These are phyloP conservation scores for Hypoxylon intermedium DNA, from an alignment of 495 filamentous ascomycete species.

Conservation along the genomic window DNA sequence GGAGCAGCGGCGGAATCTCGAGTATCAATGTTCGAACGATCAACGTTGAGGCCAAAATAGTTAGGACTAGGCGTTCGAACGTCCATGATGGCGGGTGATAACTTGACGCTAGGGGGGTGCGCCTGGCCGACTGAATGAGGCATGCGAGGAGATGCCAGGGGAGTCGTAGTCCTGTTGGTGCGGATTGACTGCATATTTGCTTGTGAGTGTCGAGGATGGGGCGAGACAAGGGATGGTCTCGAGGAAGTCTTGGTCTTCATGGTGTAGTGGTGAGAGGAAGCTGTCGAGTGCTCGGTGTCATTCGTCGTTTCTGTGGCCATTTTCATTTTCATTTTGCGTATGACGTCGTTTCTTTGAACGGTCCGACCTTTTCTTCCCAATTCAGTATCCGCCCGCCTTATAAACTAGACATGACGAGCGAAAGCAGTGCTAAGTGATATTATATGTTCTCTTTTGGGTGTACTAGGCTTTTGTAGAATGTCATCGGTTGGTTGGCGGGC, in stretches of 20 bases:
- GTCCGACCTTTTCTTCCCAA: conserved; percentile 35
- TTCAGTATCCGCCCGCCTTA: conserved; percentile 25
- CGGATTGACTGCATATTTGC: conserved; percentile 51
- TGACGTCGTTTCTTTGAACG: conserved; percentile 40
- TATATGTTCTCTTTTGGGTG: conserved; percentile 5
- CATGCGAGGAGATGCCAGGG: conserved; percentile 50
- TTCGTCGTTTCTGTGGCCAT: conserved; percentile 42
- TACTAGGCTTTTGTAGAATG: conserved; percentile 8
- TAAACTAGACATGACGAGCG: conserved; percentile 33
- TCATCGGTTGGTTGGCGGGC: conserved; percentile 3
- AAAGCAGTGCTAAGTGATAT: not conserved
- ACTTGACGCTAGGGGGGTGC: conserved; percentile 44
- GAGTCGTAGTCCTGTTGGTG: conserved; percentile 48
- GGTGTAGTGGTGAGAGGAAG: conserved; percentile 45
- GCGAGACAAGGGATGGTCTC: conserved; percentile 47
- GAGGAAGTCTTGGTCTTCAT: conserved; percentile 61
- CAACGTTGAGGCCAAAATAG: conserved; percentile 80
- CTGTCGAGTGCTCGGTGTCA: conserved; percentile 44
- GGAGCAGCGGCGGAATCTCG: conserved; percentile 65
- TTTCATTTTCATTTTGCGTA: conserved; percentile 28
- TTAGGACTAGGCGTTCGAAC: conserved; percentile 69
- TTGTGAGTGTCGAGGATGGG: conserved; percentile 48
- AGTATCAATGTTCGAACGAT: conserved; percentile 61
- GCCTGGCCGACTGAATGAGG: conserved; percentile 55
- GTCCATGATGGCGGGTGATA: conserved; percentile 46